Evolutionary conservation across 1,139 yeast genomes (phyloP).

Genomic region (Suhomyces bribrorum): DNA sequence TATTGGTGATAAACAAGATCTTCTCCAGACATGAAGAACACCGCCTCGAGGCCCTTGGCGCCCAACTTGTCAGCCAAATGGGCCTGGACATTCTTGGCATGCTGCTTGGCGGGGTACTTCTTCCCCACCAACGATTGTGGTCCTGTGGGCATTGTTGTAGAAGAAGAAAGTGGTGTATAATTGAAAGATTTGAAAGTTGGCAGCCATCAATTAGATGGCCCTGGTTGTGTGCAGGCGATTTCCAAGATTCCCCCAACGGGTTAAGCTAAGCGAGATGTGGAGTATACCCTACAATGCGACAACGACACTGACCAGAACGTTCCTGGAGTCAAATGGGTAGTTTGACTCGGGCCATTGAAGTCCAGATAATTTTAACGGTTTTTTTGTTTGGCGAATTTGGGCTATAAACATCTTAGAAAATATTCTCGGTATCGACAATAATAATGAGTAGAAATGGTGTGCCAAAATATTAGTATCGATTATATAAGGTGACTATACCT

Average conservation of each 20-base stretch:
- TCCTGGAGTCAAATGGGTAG: too few species aligned
- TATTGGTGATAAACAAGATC: constrained; percentile 63
- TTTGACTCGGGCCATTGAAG: too few species aligned
- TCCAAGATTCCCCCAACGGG: too few species aligned
- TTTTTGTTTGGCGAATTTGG: too few species aligned
- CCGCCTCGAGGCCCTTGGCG: constrained; percentile 22
- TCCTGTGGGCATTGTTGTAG: constrained; percentile 12
- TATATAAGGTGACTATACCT: too few species aligned
- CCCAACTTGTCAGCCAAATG: constrained; percentile 37
- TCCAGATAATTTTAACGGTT: too few species aligned
- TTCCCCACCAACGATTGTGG: constrained; percentile 17
- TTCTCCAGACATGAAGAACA: constrained; percentile 70
- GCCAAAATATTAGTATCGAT: too few species aligned
- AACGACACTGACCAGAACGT: too few species aligned
- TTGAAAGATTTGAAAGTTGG: neutral
- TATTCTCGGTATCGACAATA: too few species aligned
- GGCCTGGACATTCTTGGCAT: constrained; percentile 53
- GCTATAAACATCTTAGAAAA: too few species aligned
- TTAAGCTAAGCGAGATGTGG: neutral
- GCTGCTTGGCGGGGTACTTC: constrained; percentile 77
- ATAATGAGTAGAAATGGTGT: too few species aligned
- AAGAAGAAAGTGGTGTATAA: neutral
- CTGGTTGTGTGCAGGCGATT: neutral
- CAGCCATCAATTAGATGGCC: neutral
- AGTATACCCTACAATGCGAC: too few species aligned